Evolutionary conservation across 192 early-diverging fungal species (phyloP), one percentile per base, ranked within the genome.

Genomic region (Funneliformis geosporum): DNA sequence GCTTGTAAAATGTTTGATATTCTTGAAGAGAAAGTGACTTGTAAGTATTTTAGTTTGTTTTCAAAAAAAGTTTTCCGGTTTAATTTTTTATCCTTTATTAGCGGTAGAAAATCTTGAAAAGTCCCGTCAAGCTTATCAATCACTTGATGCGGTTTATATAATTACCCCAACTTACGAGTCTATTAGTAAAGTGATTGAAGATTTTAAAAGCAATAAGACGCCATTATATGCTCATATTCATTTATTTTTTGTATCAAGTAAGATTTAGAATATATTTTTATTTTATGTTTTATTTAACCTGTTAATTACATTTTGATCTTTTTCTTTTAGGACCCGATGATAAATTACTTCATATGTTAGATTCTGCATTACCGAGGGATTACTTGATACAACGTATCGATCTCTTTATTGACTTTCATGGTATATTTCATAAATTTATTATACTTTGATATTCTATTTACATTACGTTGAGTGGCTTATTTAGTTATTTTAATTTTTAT

Each of bases 361-460:
- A 85, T 21, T 80, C 80, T 21, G 87, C 90, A 0, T 79, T 86
- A 21, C 89, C 90, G 4, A 82, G 83, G 46, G 84, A 88, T 47
- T 87, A 85, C 62, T 90, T 95, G 39, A 91, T 88, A 75, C 87
- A 85, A 5, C 80, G 93, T 42, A 92, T 90, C 81, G 95, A 96
- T 76, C 85, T 96, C 76, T 92, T 90, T 79, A 88, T 95, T 55
- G 95, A 96, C 77, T 95, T 96, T 80, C 84, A 93, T 69, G 92
- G 94, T 95, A 87, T 43, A 83, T 12, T 81, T 39, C 3, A 55
- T 43, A 46, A 38, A 7, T 60, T 44, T 68, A 18, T 44, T 0
- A 6, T 28, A n/a, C 12, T 3, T 16, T 28, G 10, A 27, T 21
- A n/a, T 33, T 65, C 0, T 16, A 33, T 33, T 62, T 67, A 67